Base-by-base conservation (phyloP, 257 asterid species). In the Forsythia viridissima region DNA sequence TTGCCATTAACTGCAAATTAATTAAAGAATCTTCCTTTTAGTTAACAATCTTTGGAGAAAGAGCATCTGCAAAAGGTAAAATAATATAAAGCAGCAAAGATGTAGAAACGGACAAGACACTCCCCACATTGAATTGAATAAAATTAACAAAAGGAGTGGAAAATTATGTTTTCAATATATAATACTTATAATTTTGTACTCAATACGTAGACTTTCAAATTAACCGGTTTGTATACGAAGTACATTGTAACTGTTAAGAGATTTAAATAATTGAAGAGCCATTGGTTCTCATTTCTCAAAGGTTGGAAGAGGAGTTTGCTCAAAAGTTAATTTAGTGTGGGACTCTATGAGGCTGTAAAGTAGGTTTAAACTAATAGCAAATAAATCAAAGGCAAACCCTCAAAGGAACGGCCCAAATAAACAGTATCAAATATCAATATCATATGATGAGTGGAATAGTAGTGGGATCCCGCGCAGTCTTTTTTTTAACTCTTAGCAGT, bases 1-100 rank as follows among this genome's bases (percentile, higher is more conserved):
- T 78, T 80, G 77, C 86, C 77, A 68, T 83, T 88, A 85, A 85
- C 81, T 71, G 88, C 86, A 85, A 87, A 74, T 72, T 76, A 87
- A 74, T 72, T 76, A 72, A 70, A 71, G 81, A 73, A 79, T 83
- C 80, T 75, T 79, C 65, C 61, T 68, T 75, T 70, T 80, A 69
- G 72, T 74, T 69, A 61, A 15, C 61, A 77, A 43, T 71, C 79
- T 67, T 63, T 73, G 80, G 76, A 55, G 66, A 59, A 63, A 37
- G 77, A 69, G 63, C 13, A 79, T 16, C 75, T 57, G 71, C 66
- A 59, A 71, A 70, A 59, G 72, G 30, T 41, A 38, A 59, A 48
- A 59, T 75, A 74, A 75, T 46, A 11, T 73, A 46, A 18, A 48
- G 11, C 70, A 65, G 38, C 69, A 59, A 71, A 48, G 40, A 72